Percentiles rank a stretch among this genome's conserved stretches.
phyloP scores from a whole-genome alignment of 495 filamentous ascomycete species.

The Penicillium cinerascens region DNA sequence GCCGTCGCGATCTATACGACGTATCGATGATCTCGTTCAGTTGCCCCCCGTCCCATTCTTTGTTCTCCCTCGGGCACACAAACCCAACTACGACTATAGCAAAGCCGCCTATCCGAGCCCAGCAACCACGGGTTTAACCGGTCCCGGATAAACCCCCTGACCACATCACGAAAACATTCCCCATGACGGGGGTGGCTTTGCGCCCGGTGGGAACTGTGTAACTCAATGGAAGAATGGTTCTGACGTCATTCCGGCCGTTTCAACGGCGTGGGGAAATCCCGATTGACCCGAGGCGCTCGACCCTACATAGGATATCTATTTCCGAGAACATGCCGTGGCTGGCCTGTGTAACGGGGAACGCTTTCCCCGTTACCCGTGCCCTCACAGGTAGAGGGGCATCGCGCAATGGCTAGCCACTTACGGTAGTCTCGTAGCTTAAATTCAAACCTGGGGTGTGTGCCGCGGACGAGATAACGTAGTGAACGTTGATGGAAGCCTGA shows the following conservation, averaged over 20 bases:
- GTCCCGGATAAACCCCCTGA: background rate
- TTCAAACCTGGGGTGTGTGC: background rate
- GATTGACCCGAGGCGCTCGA: no score
- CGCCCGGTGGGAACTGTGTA: background rate
- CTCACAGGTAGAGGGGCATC: background rate
- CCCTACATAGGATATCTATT: no score
- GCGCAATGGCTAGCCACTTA: background rate
- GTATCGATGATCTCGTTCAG: background rate
- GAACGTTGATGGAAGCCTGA: background rate
- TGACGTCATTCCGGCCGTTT: background rate
- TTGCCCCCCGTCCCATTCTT: background rate
- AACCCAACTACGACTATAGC: background rate
- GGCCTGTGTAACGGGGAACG: background rate
- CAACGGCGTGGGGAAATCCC: no score
- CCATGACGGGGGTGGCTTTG: background rate
- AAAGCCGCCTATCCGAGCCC: no score
- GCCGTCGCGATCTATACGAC: background rate
- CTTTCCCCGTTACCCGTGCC: background rate
- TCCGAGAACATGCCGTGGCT: no score
- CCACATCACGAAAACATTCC: background rate
- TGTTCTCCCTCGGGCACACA: background rate
- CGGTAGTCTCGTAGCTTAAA: background rate
- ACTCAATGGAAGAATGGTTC: background rate
- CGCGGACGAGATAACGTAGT: background rate
- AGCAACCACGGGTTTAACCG: background rate